Base-by-base conservation (phyloP, 345 rosid genomes). In the Pelargonium nanum region DNA sequence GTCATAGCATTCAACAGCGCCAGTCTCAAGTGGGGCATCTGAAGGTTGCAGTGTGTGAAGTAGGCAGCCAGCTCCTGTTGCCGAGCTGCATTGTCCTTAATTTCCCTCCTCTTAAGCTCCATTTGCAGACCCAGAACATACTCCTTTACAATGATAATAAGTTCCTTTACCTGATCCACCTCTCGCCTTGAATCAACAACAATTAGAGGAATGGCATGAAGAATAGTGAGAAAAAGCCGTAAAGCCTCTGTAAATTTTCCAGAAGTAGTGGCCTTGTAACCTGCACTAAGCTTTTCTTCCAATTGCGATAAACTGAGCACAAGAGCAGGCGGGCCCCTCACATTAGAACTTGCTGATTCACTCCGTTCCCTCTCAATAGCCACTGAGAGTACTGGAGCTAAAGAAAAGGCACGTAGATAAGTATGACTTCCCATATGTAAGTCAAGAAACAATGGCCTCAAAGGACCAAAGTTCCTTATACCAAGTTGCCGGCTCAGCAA, bases 1-100 rank as follows among this genome's bases (percentile, higher is more conserved):
- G 75, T 70, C 93, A 89, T 89, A 24, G 96, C 96, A 48, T 81
- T 89, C 13, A 54, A 78, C 63, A 92, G 67, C 0, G 96, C 96
- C 1, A 92, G 86, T 70, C 93, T 73, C 50, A 83, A 57, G 72
- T 92, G 98, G 54, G 98, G 91, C 58, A 66, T 51, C 70, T 89
- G 98, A 75, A 89, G 94, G 72, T 79, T 84, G 70, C 93, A 85
- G 72, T 93, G 93, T 65, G 99, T 89, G 83, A 85, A 89, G 75
- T 93, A 93, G 53, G 99, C 97, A 19, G 99, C 99, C 19, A 93
- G 97, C 81, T 89, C 97, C 77, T 85, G 95, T 67, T 89, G 97
- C 57, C 91, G 83, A 1, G 75, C 68, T 0, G 84, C 85, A 59
- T 93, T 68, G 60, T 80, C 95, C 82, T 63, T 87, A 53, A 75